phyloP scores from a whole-genome alignment of 805 yeast genomes.

The Candida sanyiensis region DNA sequence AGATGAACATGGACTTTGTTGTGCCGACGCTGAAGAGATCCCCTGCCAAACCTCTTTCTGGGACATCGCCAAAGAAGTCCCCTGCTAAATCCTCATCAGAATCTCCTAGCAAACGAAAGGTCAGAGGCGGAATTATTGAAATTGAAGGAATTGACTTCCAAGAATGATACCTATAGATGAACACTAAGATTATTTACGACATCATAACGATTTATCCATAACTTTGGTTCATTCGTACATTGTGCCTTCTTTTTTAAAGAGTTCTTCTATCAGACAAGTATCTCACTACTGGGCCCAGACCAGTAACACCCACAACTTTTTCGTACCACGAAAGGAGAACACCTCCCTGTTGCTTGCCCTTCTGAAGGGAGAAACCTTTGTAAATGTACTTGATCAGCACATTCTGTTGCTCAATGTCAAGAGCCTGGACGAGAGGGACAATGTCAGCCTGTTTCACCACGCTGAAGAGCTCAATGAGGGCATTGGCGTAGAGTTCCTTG shows the following conservation, averaged over 20 bases:
- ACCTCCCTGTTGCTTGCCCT: constrained; percentile 84
- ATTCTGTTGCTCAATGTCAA: constrained; percentile 64
- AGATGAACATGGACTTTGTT: constrained; percentile 13
- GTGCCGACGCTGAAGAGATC: constrained; percentile 10
- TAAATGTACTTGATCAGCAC: constrained; percentile 78
- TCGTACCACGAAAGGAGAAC: constrained; percentile 87
- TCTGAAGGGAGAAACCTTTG: constrained; percentile 72
- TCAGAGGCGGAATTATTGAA: constrained; percentile 5
- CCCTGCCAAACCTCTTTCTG: constrained; percentile 10
- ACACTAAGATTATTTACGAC: not conserved
- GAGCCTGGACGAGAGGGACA: constrained; percentile 48
- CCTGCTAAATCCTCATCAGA: constrained; percentile 2
- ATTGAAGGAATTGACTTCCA: not conserved
- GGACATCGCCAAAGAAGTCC: constrained; percentile 9
- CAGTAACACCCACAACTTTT: constrained; percentile 75
- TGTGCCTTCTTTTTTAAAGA: constrained; percentile 37
- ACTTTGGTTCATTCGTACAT: not conserved
- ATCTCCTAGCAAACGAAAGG: constrained; percentile 7
- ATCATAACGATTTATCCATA: not conserved
- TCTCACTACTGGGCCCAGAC: constrained; percentile 84
- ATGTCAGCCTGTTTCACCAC: constrained; percentile 67
- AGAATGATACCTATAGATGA: too few species aligned
- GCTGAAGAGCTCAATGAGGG: constrained; percentile 67
- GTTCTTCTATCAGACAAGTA: constrained; percentile 82
- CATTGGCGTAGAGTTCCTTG: constrained; percentile 43